Conservation (phyloP, 2,329 filamentous ascomycete species). For the Aquanectria penicillioides region DNA sequence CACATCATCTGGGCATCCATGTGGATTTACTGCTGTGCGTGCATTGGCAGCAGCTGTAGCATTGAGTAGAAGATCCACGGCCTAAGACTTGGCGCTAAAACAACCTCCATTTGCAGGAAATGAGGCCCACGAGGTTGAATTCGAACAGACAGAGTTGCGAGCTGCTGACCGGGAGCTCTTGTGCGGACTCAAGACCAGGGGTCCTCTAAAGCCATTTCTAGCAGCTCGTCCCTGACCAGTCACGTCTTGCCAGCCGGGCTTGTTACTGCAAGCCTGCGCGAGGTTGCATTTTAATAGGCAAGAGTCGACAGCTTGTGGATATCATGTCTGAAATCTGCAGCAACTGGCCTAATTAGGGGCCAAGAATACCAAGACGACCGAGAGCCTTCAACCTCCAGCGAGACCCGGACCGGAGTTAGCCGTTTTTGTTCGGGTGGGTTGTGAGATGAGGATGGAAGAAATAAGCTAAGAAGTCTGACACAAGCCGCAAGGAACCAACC, state of each 20-base stretch:
- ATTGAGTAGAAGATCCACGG: slow-evolving; percentile 2
- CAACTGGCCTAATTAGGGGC: neutral
- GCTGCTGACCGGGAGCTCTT: no score
- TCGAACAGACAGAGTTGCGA: neutral
- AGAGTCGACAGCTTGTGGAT: no score
- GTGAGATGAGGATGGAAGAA: no score
- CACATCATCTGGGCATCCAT: slow-evolving; percentile 2
- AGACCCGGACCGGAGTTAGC: neutral
- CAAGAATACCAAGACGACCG: neutral
- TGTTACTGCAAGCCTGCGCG: no score
- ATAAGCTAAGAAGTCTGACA: neutral
- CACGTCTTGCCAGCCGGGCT: no score
- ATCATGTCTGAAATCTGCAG: no score
- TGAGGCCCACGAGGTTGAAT: slow-evolving; percentile 5
- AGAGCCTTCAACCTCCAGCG: neutral
- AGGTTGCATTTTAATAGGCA: no score
- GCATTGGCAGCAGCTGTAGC: slow-evolving; percentile 2
- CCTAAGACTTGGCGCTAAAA: neutral
- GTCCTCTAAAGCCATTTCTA: neutral
- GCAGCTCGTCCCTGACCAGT: no score
- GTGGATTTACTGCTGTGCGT: neutral
- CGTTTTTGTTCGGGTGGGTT: neutral
- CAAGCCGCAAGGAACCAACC: slow-evolving; percentile 1
- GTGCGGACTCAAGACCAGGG: neutral
- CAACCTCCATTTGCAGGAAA: neutral